These are phyloP conservation scores for Neopestalotiopsis clavispora DNA, from an alignment of 2,329 filamentous ascomycete species.

Conservation along the genomic window DNA sequence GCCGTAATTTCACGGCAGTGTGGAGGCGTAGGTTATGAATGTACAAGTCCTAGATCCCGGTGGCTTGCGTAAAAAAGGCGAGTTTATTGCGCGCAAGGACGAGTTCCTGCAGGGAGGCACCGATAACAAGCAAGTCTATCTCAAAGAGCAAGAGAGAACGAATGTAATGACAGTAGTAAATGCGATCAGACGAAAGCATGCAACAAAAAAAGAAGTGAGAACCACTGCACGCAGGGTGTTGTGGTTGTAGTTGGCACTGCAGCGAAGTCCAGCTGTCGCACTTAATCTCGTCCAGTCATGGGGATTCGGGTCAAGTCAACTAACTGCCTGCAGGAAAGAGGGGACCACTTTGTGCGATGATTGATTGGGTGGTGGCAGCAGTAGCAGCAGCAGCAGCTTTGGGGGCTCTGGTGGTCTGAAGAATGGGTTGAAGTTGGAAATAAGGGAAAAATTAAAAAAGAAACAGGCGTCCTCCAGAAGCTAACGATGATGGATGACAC, in stretches of 20 bases:
- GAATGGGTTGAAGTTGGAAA: background rate
- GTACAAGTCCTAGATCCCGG: background rate
- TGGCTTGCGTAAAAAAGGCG: background rate
- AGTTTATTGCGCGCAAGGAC: background rate
- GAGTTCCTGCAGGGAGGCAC: background rate
- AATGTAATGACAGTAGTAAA: background rate
- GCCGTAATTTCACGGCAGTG: background rate
- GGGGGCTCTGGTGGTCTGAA: background rate
- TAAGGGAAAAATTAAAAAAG: background rate
- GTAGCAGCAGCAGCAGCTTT: background rate
- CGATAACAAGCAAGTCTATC: background rate
- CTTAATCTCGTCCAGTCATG: background rate
- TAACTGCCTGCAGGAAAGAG: background rate
- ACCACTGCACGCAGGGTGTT: background rate
- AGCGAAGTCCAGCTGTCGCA: background rate
- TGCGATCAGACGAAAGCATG: slow-evolving; percentile 2
- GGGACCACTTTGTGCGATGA: background rate
- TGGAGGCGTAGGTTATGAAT: background rate
- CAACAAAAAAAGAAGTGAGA: background rate
- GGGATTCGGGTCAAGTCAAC: background rate
- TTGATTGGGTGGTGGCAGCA: background rate
- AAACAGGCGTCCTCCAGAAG: background rate
- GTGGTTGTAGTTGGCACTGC: background rate
- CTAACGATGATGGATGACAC: background rate
- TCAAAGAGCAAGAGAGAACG: background rate